Evolutionary conservation across 768 basidiomycete genomes (phyloP).

Genomic region (Termitomyces sp.): DNA sequence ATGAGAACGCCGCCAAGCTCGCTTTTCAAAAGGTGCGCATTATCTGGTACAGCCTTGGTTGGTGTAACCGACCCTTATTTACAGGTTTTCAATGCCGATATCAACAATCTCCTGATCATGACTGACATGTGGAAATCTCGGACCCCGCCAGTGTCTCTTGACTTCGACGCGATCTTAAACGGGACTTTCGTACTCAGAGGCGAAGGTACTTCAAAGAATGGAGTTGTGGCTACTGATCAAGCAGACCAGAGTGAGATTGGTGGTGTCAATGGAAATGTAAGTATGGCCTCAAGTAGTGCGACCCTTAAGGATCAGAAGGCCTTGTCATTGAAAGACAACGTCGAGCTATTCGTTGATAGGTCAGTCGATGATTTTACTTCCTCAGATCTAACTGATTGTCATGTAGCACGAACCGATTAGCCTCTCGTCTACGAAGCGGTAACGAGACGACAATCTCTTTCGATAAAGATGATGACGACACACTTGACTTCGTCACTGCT

Average conservation of each 20-base stretch:
- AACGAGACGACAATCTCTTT: constrained; percentile 71
- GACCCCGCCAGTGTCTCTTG: constrained; percentile 79
- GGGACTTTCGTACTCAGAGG: constrained; percentile 48
- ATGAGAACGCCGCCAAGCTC: constrained; percentile 50
- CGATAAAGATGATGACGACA: constrained; percentile 98
- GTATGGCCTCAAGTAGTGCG: constrained; percentile 23
- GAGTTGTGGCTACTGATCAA: constrained; percentile 8
- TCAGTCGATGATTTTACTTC: constrained; percentile 18
- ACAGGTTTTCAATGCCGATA: constrained; percentile 86
- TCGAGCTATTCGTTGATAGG: constrained; percentile 84
- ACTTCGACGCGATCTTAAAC: constrained; percentile 69
- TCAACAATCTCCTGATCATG: constrained; percentile 87
- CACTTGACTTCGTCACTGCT: constrained; percentile 94
- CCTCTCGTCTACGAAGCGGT: constrained; percentile 56
- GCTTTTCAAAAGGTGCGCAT: constrained; percentile 77
- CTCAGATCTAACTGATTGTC: not conserved
- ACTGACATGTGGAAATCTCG: constrained; percentile 95
- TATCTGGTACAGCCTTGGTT: not conserved
- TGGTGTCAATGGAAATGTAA: constrained; percentile 10
- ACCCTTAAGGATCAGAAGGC: constrained; percentile 78
- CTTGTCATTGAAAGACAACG: constrained; percentile 72
- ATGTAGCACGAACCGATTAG: constrained; percentile 72
- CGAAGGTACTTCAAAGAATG: constrained; percentile 10
- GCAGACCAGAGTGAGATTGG: constrained; percentile 1
- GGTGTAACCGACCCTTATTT: not conserved